phyloP scores from a whole-genome alignment of 805 yeast species.

The Ogataea naganishii region DNA sequence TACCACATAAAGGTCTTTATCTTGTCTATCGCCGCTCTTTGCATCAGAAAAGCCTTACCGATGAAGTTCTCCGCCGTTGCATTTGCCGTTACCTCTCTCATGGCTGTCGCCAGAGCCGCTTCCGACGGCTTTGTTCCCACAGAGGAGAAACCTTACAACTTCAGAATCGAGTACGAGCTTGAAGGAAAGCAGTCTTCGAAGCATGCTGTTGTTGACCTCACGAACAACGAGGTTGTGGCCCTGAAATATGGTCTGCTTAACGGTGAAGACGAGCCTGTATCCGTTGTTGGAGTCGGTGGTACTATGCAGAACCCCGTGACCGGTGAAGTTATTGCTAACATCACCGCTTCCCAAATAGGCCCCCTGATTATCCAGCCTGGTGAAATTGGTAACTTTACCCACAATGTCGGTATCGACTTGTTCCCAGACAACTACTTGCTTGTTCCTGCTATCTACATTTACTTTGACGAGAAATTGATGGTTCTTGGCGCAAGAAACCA shows the following conservation, averaged over 20 bases:
- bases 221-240: slow-evolving; percentile 44
- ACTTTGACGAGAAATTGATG: slow-evolving; percentile 40
- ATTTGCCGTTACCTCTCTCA: slow-evolving; percentile 6
- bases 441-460: slow-evolving; percentile 50
- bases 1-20: too few species aligned
- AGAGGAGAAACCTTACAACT: slow-evolving; percentile 31
- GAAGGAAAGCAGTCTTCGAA: slow-evolving; percentile 31
- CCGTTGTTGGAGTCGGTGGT: slow-evolving; percentile 66
- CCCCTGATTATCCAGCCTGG: slow-evolving; percentile 47
- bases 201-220: slow-evolving; percentile 32
- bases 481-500: slow-evolving; percentile 50
- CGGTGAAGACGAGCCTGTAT: slow-evolving; percentile 39
- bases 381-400: slow-evolving; percentile 40
- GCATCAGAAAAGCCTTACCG: background rate
- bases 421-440: slow-evolving; percentile 48
- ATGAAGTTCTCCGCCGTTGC: slow-evolving; percentile 15
- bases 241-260: slow-evolving; percentile 45
- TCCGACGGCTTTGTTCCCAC: slow-evolving; percentile 21
- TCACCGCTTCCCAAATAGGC: slow-evolving; percentile 58
- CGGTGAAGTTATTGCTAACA: slow-evolving; percentile 45
- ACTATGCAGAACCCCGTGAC: slow-evolving; percentile 45
- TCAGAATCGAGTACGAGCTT: slow-evolving; percentile 40
- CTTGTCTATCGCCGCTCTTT: background rate
- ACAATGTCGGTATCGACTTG: slow-evolving; percentile 51
- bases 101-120: slow-evolving; percentile 5